Evolutionary conservation across 2,329 filamentous ascomycete species (phyloP).

Genomic region (Paraconiothyrium sp.): DNA sequence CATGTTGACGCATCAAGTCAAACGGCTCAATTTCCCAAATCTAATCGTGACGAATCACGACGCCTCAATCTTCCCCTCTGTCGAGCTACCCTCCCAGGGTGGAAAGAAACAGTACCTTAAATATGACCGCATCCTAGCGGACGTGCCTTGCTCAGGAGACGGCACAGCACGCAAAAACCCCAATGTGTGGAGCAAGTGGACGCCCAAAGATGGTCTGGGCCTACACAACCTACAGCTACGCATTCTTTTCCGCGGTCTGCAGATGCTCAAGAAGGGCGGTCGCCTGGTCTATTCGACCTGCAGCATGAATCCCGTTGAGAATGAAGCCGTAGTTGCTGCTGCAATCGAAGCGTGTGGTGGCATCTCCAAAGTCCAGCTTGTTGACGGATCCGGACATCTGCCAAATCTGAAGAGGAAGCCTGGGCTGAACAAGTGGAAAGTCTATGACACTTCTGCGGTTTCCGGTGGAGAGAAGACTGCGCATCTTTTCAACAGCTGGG

Average conservation of each 20-base stretch:
- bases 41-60: conserved; percentile 98
- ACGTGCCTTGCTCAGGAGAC: conserved; percentile 96
- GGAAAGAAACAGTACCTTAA: conserved; percentile 80
- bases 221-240: conserved; percentile 87
- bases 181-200: conserved; percentile 96
- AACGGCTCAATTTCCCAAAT: conserved; percentile 95
- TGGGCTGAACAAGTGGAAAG: conserved; percentile 83
- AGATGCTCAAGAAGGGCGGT: conserved; percentile 95
- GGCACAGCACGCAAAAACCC: conserved; percentile 93
- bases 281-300: conserved; percentile 98
- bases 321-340: conserved; percentile 88
- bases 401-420: conserved; percentile 78
- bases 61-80: conserved; percentile 92
- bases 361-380: conserved; percentile 77
- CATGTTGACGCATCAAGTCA: conserved; percentile 97
- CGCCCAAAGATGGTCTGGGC: conserved; percentile 84
- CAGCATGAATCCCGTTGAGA: conserved; percentile 98
- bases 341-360: conserved; percentile 93
- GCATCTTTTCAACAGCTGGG: conserved; percentile 81
- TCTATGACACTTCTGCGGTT: conserved; percentile 67
- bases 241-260: conserved; percentile 89
- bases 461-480: conserved; percentile 72
- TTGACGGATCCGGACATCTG: conserved; percentile 83
- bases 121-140: conserved; percentile 94
- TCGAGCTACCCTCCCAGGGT: conserved; percentile 75